These are phyloP conservation scores for Malus hybrid DNA, from an alignment of 331 rosid genomes.

Conservation along the genomic window DNA sequence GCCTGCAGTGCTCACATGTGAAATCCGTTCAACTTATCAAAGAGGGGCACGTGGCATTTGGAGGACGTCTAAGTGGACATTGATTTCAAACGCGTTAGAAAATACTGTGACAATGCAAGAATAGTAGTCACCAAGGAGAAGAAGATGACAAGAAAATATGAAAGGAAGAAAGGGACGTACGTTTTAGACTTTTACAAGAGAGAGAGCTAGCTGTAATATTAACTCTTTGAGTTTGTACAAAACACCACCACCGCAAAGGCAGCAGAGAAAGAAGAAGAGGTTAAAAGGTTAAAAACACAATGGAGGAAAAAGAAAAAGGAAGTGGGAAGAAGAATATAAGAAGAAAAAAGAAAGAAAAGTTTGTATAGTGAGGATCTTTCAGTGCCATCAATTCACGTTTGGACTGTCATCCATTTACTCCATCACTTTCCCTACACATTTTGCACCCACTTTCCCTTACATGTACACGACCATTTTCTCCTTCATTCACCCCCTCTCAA, in stretches of 20 bases:
- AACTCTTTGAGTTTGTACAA: constrained; percentile 42
- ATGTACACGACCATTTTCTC: constrained; percentile 43
- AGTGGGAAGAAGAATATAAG: not conserved
- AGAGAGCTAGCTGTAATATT: constrained; percentile 12
- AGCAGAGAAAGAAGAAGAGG: constrained; percentile 7
- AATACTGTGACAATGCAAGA: not conserved
- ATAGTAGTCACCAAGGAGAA: not conserved
- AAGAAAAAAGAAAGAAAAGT: constrained; percentile 11
- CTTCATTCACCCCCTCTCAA: constrained; percentile 19
- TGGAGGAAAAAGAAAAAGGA: constrained; percentile 4
- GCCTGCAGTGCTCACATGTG: not conserved
- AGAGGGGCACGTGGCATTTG: not conserved
- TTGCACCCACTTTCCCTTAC: constrained; percentile 69
- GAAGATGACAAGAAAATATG: not conserved
- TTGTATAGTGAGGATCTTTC: constrained; percentile 44
- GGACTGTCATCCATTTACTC: constrained; percentile 78
- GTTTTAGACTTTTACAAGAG: not conserved
- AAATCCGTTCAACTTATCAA: not conserved
- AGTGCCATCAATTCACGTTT: constrained; percentile 44
- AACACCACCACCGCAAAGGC: constrained; percentile 5
- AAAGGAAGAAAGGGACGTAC: not conserved
- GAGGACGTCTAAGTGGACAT: not conserved
- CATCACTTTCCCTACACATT: constrained; percentile 24
- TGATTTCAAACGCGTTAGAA: not conserved
- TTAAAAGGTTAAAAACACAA: not conserved